A percentile compares a stretch with the other conserved stretches of the same genome.
Conservation (phyloP, 352 stramenopile species). For the Phytophthora colocasiae region DNA sequence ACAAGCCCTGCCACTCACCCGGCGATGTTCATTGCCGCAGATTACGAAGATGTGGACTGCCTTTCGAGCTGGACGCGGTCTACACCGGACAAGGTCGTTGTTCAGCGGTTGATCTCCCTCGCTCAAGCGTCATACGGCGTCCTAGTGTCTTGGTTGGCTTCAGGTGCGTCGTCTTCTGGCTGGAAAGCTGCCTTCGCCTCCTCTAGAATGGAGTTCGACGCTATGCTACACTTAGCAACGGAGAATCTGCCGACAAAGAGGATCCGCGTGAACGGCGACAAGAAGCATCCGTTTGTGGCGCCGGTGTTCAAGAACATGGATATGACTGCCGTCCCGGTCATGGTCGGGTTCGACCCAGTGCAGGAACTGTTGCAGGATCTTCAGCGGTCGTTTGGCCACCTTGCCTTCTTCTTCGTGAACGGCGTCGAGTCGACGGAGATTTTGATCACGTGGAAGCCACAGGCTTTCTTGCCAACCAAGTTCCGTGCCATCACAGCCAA, state of each 20-base stretch:
- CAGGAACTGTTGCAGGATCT: slow-evolving; percentile 70
- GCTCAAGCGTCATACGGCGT: slow-evolving; percentile 65
- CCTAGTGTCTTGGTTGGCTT: slow-evolving; percentile 65
- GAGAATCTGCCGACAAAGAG: slow-evolving; percentile 72
- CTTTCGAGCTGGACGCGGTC: slow-evolving; percentile 86
- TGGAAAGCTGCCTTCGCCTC: slow-evolving; percentile 74
- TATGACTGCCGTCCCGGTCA: slow-evolving; percentile 62
- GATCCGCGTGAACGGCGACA: slow-evolving; percentile 50
- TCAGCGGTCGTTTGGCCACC: slow-evolving; percentile 60
- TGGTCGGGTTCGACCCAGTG: slow-evolving; percentile 81
- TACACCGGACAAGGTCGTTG: slow-evolving; percentile 62
- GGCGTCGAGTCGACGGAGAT: slow-evolving; percentile 69
- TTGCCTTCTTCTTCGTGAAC: slow-evolving; percentile 86
- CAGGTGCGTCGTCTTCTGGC: slow-evolving; percentile 54
- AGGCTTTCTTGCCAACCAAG: slow-evolving; percentile 79
- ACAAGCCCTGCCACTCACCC: slow-evolving; percentile 63
- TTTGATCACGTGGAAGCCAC: slow-evolving; percentile 81
- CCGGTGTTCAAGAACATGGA: slow-evolving; percentile 91
- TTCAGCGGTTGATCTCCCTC: slow-evolving; percentile 70
- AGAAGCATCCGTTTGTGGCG: slow-evolving; percentile 74
- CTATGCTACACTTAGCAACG: slow-evolving; percentile 53
- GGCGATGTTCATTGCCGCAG: slow-evolving; percentile 78
- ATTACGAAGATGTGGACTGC: slow-evolving; percentile 84
- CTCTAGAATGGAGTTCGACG: slow-evolving; percentile 72
- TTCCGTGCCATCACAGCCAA: slow-evolving; percentile 83